Evolutionary conservation across 495 filamentous ascomycete genomes (phyloP).

Genomic region (Neurospora terricola): DNA sequence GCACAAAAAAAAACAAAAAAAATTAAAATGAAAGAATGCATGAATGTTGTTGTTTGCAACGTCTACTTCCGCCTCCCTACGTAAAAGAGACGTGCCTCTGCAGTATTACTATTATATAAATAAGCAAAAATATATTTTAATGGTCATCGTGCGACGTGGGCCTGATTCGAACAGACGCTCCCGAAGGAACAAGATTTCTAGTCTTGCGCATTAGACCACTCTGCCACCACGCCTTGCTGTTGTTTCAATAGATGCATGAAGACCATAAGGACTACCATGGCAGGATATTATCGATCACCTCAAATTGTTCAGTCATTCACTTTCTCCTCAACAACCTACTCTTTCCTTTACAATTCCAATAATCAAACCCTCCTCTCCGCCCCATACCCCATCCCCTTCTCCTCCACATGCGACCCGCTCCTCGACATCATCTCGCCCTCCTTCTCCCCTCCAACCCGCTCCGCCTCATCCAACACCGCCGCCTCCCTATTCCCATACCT

Average conservation of each 20-base stretch:
- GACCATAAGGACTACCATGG: neutral
- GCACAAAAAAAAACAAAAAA: neutral
- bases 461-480: slow-evolving; percentile 32
- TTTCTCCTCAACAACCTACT: neutral
- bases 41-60: neutral
- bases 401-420: slow-evolving; percentile 1
- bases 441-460: slow-evolving; percentile 16
- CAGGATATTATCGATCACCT: neutral
- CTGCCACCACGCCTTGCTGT: neutral
- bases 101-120: neutral
- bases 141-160: neutral
- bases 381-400: neutral
- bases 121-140: neutral
- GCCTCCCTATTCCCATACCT: slow-evolving; percentile 48
- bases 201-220: neutral
- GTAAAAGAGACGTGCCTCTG: neutral
- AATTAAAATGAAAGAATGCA: neutral
- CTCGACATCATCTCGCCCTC: slow-evolving; percentile 7
- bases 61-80: neutral
- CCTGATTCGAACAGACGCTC: neutral
- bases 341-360: too few relatives aligned
- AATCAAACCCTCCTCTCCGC: neutral
- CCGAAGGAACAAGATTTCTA: neutral
- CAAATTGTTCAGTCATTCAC: neutral
- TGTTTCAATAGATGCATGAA: neutral